Base-by-base conservation (phyloP, 176 grass and related monocot genomes). In the Cenchrus fungigraminus region DNA sequence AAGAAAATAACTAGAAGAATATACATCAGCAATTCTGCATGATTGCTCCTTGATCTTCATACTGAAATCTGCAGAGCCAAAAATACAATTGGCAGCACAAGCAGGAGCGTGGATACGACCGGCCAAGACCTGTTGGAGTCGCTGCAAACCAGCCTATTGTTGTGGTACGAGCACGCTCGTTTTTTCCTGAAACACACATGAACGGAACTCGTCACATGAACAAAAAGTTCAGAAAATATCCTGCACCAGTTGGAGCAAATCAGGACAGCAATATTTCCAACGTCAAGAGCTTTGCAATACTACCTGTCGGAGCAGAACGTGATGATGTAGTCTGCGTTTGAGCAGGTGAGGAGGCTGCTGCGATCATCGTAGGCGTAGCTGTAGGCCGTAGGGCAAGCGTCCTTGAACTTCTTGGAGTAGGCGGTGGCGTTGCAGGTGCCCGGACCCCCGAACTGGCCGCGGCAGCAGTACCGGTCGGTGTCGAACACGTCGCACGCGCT, bases 281-380 rank as follows among this genome's bases (percentile, higher is more conserved):
- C 45, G 45, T 46, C 45, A 46, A 12, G 49, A 51, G 49, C 93
- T 71, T 64, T 40, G 37, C 37, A 34, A 34, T 34, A 11, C 10
- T 34, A 70, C 68, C n/a, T 98, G 45, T 25, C 81, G 77, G 91
- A 77, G 92, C 95, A 95, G 86, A 98, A 98, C 16, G 89, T 83
- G 71, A 95, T 83, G 52, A 86, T 87, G 77, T 95, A 94, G 74
- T 98, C 96, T 6, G 86, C 88, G 52, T 57, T 54, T 37, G 68
- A 37, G 83, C 96, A 95, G 19, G 87, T 95, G 77, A 92, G 89
- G 71, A 92, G 91, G 68, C 89, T 94, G 19, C 85, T 77, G 4
- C 85, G 91, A 52, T 98, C 93, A 44, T 98, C 96, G 69, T 98
- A 98, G 6, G 96, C 93, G 59, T 98, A 98, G 87, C 93, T 95